Base-by-base conservation (phyloP, 1,284 basidiomycete genomes). In the Peniophora sp. region DNA sequence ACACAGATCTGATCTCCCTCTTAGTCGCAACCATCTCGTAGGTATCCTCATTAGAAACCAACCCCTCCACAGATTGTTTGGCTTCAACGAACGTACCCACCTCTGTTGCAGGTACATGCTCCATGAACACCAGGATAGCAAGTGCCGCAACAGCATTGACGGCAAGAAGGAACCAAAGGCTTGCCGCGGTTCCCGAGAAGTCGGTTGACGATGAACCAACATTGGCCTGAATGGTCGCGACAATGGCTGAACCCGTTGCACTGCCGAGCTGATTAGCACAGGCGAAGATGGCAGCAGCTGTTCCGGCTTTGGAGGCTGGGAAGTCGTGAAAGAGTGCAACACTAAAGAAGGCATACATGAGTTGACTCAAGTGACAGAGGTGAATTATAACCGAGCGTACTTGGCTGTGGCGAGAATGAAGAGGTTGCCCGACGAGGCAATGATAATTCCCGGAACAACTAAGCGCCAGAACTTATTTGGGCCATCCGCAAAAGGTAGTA, bases 271-370 rank as follows among this genome's bases (percentile, higher is more conserved):
- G 76, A 0, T 79, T 68, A 10, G 74, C 75, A 20, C 70, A 68
- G 53, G 77, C 77, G 65, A 79, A 78, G 32, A 81, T 72, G 2
- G 79, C 79, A 16, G 77, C 77, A 2, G 78, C 72, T 0, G 72
- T 75, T 39, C 79, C 79, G 1, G 77, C 69, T 62, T 75, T 72
- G 16, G 67, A 64, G 2, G 73, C 52, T 1, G 78, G 78, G 2
- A 69, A 68, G 16, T 66, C 67, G 43, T 67, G 69, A 63, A 81
- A 73, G 41, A 80, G 70, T 11, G 77, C 75, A 52, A 81, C 75
- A 56, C 74, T 79, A n/a, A n/a, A n/a, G n/a, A n/a, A n/a, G 48
- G 22, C 14, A 51, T 24, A 16, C 25, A 23, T 20, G 20, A 10
- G 3, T 51, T 52, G 20, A 17, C 5, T 8, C 9, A 12, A 9